Evolutionary conservation across 2,329 filamentous ascomycete species (phyloP).

Genomic region (Penicillium sp.): DNA sequence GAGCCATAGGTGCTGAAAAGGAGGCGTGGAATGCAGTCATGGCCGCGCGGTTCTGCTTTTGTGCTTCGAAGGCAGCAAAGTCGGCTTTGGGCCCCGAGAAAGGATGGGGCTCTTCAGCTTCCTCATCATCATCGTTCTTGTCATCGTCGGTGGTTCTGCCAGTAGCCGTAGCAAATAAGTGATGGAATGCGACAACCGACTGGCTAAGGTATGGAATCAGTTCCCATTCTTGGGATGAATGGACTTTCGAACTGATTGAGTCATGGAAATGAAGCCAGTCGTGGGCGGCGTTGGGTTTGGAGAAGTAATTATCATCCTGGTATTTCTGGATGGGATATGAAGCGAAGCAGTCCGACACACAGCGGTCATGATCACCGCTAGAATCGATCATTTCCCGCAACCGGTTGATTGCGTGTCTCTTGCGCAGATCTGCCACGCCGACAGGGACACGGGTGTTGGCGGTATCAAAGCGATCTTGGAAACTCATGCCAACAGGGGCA

Average conservation of each 20-base stretch:
- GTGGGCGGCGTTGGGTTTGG: constrained; percentile 81
- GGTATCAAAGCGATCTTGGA: constrained; percentile 35
- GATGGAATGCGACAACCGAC: constrained; percentile 83
- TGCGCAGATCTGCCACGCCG: constrained; percentile 60
- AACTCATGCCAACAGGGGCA: constrained; percentile 38
- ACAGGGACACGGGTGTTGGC: constrained; percentile 36
- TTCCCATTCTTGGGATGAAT: constrained; percentile 88
- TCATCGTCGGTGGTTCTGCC: constrained; percentile 50
- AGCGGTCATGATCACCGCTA: constrained; percentile 61
- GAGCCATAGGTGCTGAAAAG: constrained; percentile 67
- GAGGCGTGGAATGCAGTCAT: constrained; percentile 71
- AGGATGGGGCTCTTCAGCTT: constrained; percentile 58
- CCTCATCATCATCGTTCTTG: constrained; percentile 43
- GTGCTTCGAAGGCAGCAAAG: constrained; percentile 74
- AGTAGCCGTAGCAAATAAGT: constrained; percentile 76
- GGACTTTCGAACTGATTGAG: constrained; percentile 72
- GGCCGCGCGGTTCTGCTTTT: constrained; percentile 72
- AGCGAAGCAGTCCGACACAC: constrained; percentile 71
- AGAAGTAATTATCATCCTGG: constrained; percentile 88
- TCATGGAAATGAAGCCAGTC: constrained; percentile 98
- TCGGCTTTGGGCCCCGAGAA: constrained; percentile 82
- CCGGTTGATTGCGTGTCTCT: constrained; percentile 57
- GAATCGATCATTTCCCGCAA: constrained; percentile 62
- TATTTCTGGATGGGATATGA: constrained; percentile 83
- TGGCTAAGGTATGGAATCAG: constrained; percentile 82